Conservation (phyloP, 2,329 filamentous ascomycete genomes). For the Fusarium begoniae region DNA sequence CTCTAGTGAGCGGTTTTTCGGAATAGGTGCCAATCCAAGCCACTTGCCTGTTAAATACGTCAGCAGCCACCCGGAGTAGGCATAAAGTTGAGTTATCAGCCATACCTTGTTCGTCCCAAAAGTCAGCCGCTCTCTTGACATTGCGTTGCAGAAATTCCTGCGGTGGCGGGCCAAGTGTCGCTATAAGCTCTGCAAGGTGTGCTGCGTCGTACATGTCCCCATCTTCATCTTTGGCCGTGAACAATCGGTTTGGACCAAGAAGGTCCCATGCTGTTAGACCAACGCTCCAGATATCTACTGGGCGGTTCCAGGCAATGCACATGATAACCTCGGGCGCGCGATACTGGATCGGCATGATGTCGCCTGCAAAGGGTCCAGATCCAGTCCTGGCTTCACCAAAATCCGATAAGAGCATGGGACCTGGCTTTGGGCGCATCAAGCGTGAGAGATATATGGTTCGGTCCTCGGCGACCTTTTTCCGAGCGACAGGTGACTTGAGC, state of each 20-base stretch:
- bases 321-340: constrained; percentile 40
- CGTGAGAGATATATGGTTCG: constrained; percentile 43
- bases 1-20: constrained; percentile 24
- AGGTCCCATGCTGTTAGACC: constrained; percentile 42
- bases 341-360: constrained; percentile 44
- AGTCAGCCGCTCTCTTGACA: constrained; percentile 22
- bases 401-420: constrained; percentile 42
- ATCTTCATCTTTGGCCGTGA: constrained; percentile 33
- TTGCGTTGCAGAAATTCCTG: constrained; percentile 22
- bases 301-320: constrained; percentile 36
- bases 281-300: constrained; percentile 45
- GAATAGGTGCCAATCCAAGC: constrained; percentile 35
- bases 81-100: accelerated
- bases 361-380: constrained; percentile 39
- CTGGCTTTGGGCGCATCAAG: constrained; percentile 35
- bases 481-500: constrained; percentile 28
- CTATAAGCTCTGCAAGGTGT: constrained; percentile 39
- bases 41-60: constrained; percentile 26
- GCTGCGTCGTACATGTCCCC: constrained; percentile 34
- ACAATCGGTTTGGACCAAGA: constrained; percentile 27
- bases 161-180: constrained; percentile 37
- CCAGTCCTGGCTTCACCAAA: constrained; percentile 43
- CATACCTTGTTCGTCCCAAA: constrained; percentile 36
- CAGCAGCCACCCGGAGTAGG: not conserved
- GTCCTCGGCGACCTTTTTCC: constrained; percentile 21